phyloP scores from a whole-genome alignment of 2,329 filamentous ascomycete genomes.

The Alternaria conjuncta region DNA sequence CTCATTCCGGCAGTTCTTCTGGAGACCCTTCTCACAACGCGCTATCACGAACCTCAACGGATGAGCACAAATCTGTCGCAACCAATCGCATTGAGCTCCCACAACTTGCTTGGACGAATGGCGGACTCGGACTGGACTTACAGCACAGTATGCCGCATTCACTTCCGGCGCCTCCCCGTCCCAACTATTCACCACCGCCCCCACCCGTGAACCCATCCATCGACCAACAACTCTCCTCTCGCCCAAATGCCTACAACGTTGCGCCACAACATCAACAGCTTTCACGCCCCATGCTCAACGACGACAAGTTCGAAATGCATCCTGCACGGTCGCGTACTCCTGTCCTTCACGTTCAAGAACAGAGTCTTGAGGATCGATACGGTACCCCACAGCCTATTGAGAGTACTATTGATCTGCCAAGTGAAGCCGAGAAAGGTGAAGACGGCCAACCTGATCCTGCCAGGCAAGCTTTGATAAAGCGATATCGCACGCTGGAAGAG shows the following conservation, averaged over 20 bases:
- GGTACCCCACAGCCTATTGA: constrained; percentile 25
- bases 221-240: constrained; percentile 16
- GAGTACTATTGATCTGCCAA: constrained; percentile 11
- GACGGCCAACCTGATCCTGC: constrained; percentile 30
- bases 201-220: constrained; percentile 39
- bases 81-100: constrained; percentile 41
- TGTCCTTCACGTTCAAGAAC: constrained; percentile 24
- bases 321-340: constrained; percentile 31
- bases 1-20: constrained; percentile 42
- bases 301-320: constrained; percentile 31
- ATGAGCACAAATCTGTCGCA: constrained; percentile 27
- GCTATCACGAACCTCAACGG: constrained; percentile 47
- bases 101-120: constrained; percentile 47
- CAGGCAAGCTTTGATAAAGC: constrained; percentile 66
- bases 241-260: constrained; percentile 15
- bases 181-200: constrained; percentile 56
- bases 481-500: constrained; percentile 87
- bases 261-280: constrained; percentile 19
- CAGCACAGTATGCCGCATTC: constrained; percentile 40
- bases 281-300: constrained; percentile 11
- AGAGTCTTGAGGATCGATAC: constrained; percentile 25
- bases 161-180: constrained; percentile 48
- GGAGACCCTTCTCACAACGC: constrained; percentile 36
- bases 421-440: constrained; percentile 18
- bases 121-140: constrained; percentile 55